Evolutionary conservation across 2,329 filamentous ascomycete species (phyloP).

Genomic region (Aureobasidium sp.): DNA sequence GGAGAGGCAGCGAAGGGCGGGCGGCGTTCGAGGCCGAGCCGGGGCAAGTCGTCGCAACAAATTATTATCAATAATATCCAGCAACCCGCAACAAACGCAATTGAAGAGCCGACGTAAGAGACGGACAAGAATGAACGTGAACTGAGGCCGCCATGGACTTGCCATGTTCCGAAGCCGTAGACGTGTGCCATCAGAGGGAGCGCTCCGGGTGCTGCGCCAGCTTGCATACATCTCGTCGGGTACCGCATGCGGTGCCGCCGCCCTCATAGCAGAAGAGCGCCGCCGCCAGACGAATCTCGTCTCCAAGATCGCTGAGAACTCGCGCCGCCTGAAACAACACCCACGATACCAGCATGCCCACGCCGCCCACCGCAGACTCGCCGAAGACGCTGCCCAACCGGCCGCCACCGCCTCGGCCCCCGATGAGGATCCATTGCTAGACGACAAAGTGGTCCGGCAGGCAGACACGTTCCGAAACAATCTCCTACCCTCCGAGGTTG

Average conservation of each 20-base stretch:
- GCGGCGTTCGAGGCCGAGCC: neutral
- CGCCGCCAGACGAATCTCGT: slow-evolving; percentile 24
- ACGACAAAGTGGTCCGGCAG: neutral
- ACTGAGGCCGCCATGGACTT: slow-evolving; percentile 12
- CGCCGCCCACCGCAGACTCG: neutral
- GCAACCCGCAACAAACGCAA: neutral
- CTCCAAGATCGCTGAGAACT: slow-evolving; percentile 29
- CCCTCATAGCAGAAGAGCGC: slow-evolving; percentile 29
- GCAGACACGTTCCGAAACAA: neutral
- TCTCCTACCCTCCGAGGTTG: slow-evolving; percentile 5
- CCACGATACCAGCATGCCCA: slow-evolving; percentile 1
- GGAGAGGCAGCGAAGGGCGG: no score
- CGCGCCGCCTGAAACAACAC: slow-evolving; percentile 11
- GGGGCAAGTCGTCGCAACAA: neutral
- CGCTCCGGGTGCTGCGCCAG: slow-evolving; percentile 28
- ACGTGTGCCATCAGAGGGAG: slow-evolving; percentile 27
- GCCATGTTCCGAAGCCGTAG: slow-evolving; percentile 24
- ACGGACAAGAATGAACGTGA: neutral
- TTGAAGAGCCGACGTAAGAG: neutral
- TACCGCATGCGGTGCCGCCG: slow-evolving; percentile 26
- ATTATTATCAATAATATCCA: neutral
- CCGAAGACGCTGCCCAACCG: neutral
- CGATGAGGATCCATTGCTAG: neutral
- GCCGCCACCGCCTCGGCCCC: neutral
- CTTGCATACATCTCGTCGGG: slow-evolving; percentile 32